Percentiles rank a stretch among this genome's conserved stretches.
phyloP scores from a whole-genome alignment of 331 rosid species.

The Malus hybrid region DNA sequence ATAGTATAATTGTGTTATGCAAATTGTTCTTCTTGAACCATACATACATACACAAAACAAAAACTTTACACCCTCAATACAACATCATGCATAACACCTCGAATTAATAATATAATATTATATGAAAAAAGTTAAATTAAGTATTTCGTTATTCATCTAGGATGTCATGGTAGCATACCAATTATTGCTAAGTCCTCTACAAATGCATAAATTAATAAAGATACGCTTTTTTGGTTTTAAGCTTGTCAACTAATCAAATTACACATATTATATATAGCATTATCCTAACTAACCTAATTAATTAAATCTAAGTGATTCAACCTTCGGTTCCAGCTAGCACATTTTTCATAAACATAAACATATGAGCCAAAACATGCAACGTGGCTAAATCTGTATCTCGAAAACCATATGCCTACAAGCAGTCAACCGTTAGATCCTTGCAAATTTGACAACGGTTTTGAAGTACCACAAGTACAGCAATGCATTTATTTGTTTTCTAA shows the following conservation, averaged over 20 bases:
- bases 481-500: conserved; percentile 16
- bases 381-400: conserved; percentile 12
- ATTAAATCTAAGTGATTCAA: background rate
- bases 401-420: background rate
- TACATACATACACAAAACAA: too few species aligned
- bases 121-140: too few species aligned
- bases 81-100: too few species aligned
- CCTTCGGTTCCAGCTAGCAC: conserved; percentile 18
- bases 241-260: background rate
- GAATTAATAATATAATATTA: too few species aligned
- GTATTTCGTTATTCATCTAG: too few species aligned
- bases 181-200: too few species aligned
- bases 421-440: conserved; percentile 1
- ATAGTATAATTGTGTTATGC: too few species aligned
- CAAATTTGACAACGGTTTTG: conserved; percentile 34
- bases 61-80: too few species aligned
- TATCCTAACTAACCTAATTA: background rate
- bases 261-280: background rate
- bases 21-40: too few species aligned
- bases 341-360: background rate
- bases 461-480: conserved; percentile 61
- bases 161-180: too few species aligned
- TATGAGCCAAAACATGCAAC: conserved; percentile 16
- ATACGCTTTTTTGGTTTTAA: background rate
- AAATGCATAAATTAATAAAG: too few species aligned